Base-by-base conservation (phyloP, 2,329 filamentous ascomycete genomes). In the Cadophora gregata region DNA sequence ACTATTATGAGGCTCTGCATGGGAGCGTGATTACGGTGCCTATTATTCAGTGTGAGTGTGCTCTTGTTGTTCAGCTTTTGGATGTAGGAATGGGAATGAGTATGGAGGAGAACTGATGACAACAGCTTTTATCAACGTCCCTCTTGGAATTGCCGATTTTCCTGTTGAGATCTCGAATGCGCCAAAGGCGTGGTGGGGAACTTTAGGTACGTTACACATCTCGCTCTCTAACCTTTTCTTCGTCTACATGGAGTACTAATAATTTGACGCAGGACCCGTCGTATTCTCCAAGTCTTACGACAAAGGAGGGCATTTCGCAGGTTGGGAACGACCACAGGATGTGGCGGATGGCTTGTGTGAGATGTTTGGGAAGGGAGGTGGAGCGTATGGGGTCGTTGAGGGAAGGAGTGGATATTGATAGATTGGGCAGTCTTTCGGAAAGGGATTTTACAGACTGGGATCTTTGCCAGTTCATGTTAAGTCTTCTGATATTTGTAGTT, bases 1-100 rank as follows among this genome's bases (percentile, higher is more conserved):
- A 93, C 56, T 94, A 94, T 78, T 93, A 93, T 72, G 91, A 93
- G 77, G 80, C 80, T 0, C 76, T 74, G 9, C 86, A 88, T 62
- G 73, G 75, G 29, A 64, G 48, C 4, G 21, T 42, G 19, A 36
- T 59, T 14, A 64, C 16, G 1, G 76, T 66, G 4, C 31, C 36
- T 5, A 48, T 50, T 3, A 31, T 51, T 9, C 59, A 64, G 56
- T n/a, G 59, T 42, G 10, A 29, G 42, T 61, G 27, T 45, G 36
- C 7, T 42, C 16, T 14, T 33, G 31, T 10, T 33, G 31, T 33
- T 33, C 10, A 5, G 5, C 10, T 10, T 33, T 33, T 33, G 5
- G 5, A 10, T 33, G 31, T 5, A 33, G 31, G n/a, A n/a, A n/a
- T n/a, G n/a, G n/a, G n/a, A n/a, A n/a, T n/a, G n/a, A n/a, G n/a